Evolutionary conservation across 805 yeast genomes (phyloP), one percentile per base, ranked within the genome.

Genomic region (Suhomyces sp.): DNA sequence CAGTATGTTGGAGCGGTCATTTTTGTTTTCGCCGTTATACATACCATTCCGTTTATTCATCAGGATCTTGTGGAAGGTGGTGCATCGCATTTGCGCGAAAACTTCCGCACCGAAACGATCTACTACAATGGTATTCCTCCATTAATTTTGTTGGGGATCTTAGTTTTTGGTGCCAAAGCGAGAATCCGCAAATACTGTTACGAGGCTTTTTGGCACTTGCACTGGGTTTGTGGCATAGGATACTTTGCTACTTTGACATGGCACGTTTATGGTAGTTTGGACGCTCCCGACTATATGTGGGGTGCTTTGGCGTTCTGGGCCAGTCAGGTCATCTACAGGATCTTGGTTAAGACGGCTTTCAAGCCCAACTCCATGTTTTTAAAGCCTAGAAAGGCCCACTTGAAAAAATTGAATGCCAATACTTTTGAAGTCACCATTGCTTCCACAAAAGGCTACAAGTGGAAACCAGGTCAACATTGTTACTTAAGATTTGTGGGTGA

Each of bases 381-480:
- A 52, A 71, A 67, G 51, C 65, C 78, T 15, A 67, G 77, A 48
- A 54, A 61, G 5, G 79, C 78, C 1, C 49, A 54, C 7, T 57
- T 74, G 37, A 51, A 50, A n/a, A 65, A 59, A 48, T 47, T 71
- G 19, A 57, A 55, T 15, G 63, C 59, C 49, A 57, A 47, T 37
- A 65, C 62, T 58, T 72, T 53, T 58, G 70, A 57, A 57, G 69
- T 77, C 29, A 68, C 74, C 46, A 62, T 82, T 2, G 49, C 57
- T 3, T 68, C 69, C 29, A 54, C 66, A n/a, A 61, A 61, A 15
- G 75, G 72, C 7, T 62, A 77, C 40, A 55, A 49, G 15, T 81
- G 85, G 85, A 57, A 44, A 13, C 79, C 85, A 1, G 85, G 86
- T 21, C 86, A 82, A 53, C 86, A 82, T 62, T 65, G 80, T 4